phyloP scores from a whole-genome alignment of 805 yeast genomes.

The Hanseniaspora singularis region DNA sequence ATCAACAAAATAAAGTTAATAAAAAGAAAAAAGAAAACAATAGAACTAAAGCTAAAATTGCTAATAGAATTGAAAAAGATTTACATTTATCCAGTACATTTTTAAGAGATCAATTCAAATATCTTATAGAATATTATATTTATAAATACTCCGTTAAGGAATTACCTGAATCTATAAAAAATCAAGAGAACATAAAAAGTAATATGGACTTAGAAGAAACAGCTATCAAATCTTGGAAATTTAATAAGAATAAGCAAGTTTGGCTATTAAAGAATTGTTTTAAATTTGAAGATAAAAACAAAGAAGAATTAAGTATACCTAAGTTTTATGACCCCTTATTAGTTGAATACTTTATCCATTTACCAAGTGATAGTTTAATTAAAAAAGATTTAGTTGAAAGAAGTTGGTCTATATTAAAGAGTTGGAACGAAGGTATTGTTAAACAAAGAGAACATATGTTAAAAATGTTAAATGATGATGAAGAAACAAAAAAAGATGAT shows the following conservation, averaged over 20 bases:
- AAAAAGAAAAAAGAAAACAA: constrained; percentile 22
- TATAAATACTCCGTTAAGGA: constrained; percentile 19
- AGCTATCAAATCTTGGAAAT: constrained; percentile 26
- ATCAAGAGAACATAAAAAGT: constrained; percentile 21
- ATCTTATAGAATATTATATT: constrained; percentile 27
- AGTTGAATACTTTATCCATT: constrained; percentile 24
- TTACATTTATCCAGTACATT: constrained; percentile 18
- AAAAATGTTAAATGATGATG: constrained; percentile 20
- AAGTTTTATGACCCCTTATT: constrained; percentile 23
- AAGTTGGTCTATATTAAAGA: constrained; percentile 19
- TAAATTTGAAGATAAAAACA: constrained; percentile 15
- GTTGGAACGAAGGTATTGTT: constrained; percentile 24
- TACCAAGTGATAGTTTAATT: constrained; percentile 20
- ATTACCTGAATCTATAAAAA: constrained; percentile 21
- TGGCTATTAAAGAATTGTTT: constrained; percentile 29
- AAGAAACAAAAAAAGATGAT: constrained; percentile 5
- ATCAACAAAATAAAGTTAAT: constrained; percentile 15
- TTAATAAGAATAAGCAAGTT: constrained; percentile 29
- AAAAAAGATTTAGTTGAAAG: constrained; percentile 20
- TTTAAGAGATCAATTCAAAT: constrained; percentile 28
- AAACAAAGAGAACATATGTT: constrained; percentile 22
- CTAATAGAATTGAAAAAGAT: constrained; percentile 18
- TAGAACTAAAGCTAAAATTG: constrained; percentile 21
- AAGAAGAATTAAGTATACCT: constrained; percentile 21
- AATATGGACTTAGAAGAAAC: constrained; percentile 18